These are phyloP conservation scores for Claviceps africana DNA, from an alignment of 2,329 filamentous ascomycete genomes.

Conservation along the genomic window DNA sequence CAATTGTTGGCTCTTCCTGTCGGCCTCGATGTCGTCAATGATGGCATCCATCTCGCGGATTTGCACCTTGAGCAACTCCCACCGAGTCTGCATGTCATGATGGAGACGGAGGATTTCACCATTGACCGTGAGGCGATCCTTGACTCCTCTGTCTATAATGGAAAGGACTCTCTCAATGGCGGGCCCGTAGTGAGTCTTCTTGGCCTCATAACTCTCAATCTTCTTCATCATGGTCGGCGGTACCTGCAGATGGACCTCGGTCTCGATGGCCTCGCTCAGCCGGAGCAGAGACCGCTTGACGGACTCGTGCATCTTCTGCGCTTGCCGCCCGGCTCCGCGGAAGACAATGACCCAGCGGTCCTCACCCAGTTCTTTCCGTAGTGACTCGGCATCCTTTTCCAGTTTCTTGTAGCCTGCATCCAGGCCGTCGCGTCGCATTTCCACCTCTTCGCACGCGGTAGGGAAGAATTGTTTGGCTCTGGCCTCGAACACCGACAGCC, in stretches of 20 bases:
- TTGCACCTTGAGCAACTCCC: constrained; percentile 60
- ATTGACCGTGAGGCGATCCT: constrained; percentile 89
- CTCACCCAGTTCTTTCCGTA: constrained; percentile 82
- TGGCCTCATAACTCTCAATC: constrained; percentile 85
- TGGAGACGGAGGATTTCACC: constrained; percentile 84
- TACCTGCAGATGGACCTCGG: constrained; percentile 59
- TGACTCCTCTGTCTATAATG: constrained; percentile 92
- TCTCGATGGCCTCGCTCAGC: constrained; percentile 65
- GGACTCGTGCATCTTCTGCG: constrained; percentile 92
- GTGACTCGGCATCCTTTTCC: constrained; percentile 75
- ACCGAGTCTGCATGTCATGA: constrained; percentile 71
- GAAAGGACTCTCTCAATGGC: constrained; percentile 82
- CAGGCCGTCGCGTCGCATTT: constrained; percentile 56
- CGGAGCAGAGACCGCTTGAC: constrained; percentile 78
- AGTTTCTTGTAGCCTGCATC: constrained; percentile 81
- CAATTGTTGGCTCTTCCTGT: constrained; percentile 56
- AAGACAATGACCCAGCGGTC: constrained; percentile 96
- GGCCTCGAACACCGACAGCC: constrained; percentile 70
- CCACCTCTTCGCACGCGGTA: constrained; percentile 78
- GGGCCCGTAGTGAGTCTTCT: constrained; percentile 85
- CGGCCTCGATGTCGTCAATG: constrained; percentile 57
- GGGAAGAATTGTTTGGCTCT: constrained; percentile 71
- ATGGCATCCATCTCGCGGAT: constrained; percentile 64
- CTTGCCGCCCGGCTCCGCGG: constrained; percentile 78
- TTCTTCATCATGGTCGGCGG: constrained; percentile 60